Base-by-base conservation (phyloP, 805 yeast genomes). In the Candida gorgasii region DNA sequence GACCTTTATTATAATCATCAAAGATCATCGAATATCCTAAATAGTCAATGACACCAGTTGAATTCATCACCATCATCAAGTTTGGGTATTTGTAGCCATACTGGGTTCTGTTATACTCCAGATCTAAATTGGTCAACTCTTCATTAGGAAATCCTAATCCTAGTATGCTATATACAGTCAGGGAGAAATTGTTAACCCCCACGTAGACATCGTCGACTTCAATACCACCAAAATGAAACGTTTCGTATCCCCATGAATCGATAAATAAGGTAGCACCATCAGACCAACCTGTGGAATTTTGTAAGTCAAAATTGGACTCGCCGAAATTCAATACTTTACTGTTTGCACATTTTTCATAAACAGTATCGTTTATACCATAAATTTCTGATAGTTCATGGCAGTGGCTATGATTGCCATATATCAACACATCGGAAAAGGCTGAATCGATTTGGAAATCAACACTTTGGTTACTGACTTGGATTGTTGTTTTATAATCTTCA, bases 21-120 rank as follows among this genome's bases (percentile, higher is more conserved):
- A 50, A 38, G 36, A 54, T 49, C 52, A 67, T 57, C 45, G 69
- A 62, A 51, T 66, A 67, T 17, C 61, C 62, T 20, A 46, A 13
- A 8, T 5, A 12, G n/a, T 28, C 17, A 4, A 37, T 20, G 11
- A 29, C 7, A 5, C 34, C 34, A 8, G 12, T 12, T 6, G 11
- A 6, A 11, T 29, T 17, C 12, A 37, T 14, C 14, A 5, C 17
- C 20, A 27, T 13, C 9, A 28, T 6, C n/a, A 37, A 37, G 22
- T 37, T 37, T 11, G 12, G 18, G 14, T 37, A 37, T n/a, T 20
- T 15, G 12, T 24, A 16, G 3, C 40, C 40, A 8, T 26, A 11
- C 4, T 8, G 6, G 46, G 40, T 55, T 60, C 26, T 60, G 51
- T 24, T 48, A 43, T 6, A 72, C 39, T 52, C 51, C 44, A 64